Evolutionary conservation across 352 stramenopile species (phyloP).

Genomic region (Globisporangium barbulae): DNA sequence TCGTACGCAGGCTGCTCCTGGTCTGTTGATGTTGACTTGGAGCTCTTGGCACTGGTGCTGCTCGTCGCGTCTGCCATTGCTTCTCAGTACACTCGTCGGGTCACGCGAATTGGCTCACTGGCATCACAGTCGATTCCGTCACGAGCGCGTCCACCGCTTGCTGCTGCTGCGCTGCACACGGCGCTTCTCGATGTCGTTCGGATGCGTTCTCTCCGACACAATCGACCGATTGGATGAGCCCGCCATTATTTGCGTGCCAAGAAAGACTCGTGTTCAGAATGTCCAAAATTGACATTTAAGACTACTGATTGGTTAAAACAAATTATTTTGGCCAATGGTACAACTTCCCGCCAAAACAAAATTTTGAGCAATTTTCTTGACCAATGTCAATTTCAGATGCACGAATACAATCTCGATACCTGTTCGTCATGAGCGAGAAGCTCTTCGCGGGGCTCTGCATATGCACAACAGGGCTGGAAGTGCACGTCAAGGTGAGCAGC

Average conservation of each 20-base stretch:
- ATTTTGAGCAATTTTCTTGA: not conserved
- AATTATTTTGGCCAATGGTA: not conserved
- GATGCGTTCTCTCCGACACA: not conserved
- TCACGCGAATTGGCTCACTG: not conserved
- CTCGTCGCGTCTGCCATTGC: not conserved
- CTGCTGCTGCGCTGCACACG: not conserved
- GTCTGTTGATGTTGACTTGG: not conserved
- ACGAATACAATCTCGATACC: not conserved
- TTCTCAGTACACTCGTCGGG: not conserved
- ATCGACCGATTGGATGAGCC: not conserved
- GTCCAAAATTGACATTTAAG: not conserved
- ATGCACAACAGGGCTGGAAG: conserved; percentile 49
- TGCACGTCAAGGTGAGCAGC: conserved; percentile 42
- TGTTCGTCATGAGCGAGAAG: conserved; percentile 15
- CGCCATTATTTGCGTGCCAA: not conserved
- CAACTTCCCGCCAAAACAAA: not conserved
- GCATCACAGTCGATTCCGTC: not conserved
- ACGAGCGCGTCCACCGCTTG: not conserved
- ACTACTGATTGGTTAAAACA: not conserved
- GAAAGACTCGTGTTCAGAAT: no score
- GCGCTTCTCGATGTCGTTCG: conserved; percentile 39
- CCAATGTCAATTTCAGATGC: no score
- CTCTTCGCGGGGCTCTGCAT: conserved; percentile 51
- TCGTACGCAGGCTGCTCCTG: conserved; percentile 20
- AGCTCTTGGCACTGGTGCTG: not conserved